A percentile compares a stretch with the other conserved stretches of the same genome.
phyloP scores from a whole-genome alignment of 257 asterid species.

The Eustoma russellianum region DNA sequence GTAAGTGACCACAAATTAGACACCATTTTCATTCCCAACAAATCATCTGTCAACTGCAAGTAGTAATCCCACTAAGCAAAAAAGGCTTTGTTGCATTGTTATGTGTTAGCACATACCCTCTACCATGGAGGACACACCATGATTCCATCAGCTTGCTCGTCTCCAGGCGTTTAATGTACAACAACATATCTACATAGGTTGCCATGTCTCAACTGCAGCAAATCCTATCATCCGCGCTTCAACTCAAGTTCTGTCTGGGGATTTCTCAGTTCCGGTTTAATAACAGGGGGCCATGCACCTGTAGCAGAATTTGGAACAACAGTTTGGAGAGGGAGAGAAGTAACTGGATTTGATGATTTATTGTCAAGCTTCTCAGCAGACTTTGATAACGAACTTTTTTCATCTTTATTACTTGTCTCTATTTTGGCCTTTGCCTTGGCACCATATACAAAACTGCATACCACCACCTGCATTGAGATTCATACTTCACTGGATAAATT shows the following conservation, averaged over 20 bases:
- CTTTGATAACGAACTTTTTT: slow-evolving; percentile 13
- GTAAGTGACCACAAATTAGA: slow-evolving; percentile 16
- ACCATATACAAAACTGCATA: slow-evolving; percentile 78
- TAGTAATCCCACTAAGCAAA: slow-evolving; percentile 20
- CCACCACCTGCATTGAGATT: slow-evolving; percentile 45
- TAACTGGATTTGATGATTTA: slow-evolving; percentile 26
- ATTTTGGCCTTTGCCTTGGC: slow-evolving; percentile 47
- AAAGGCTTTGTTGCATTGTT: slow-evolving; percentile 21
- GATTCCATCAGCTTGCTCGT: slow-evolving; percentile 6
- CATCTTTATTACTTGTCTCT: slow-evolving; percentile 32
- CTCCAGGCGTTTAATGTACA: slow-evolving; percentile 46
- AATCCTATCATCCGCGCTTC: slow-evolving; percentile 54
- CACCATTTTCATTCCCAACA: too few species aligned
- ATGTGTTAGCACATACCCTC: slow-evolving; percentile 39
- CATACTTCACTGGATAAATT: background rate
- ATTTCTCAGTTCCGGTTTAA: slow-evolving; percentile 36
- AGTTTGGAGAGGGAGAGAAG: slow-evolving; percentile 28
- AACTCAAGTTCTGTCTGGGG: slow-evolving; percentile 71
- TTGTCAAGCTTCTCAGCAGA: slow-evolving; percentile 42
- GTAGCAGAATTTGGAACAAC: slow-evolving; percentile 33
- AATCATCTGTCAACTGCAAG: slow-evolving; percentile 15
- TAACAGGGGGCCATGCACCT: slow-evolving; percentile 50
- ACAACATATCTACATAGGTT: slow-evolving; percentile 49
- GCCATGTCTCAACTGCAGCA: slow-evolving; percentile 31
- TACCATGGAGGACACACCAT: slow-evolving; percentile 9